phyloP scores from a whole-genome alignment of 139 green algal species.

The Diplosphaera chodatii region DNA sequence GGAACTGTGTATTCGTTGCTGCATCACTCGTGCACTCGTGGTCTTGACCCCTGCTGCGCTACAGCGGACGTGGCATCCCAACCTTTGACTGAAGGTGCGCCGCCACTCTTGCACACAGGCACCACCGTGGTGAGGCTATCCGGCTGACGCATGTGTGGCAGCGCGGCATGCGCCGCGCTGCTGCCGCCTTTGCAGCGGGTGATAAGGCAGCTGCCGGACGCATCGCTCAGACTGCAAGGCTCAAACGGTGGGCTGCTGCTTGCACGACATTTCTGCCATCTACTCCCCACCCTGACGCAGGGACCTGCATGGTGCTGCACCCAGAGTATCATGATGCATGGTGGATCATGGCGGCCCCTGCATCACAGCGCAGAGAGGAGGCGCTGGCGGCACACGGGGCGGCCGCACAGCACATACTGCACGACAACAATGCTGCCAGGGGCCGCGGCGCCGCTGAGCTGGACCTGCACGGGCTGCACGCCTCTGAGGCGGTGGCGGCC shows the following conservation, averaged over 20 bases:
- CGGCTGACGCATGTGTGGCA: slow-evolving; percentile 10
- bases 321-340: no score
- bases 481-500: slow-evolving; percentile 16
- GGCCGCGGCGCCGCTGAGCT: slow-evolving; percentile 13
- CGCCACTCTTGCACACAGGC: background rate
- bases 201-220: slow-evolving; percentile 3
- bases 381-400: slow-evolving; percentile 17
- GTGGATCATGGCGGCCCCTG: no score
- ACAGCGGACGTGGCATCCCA: background rate
- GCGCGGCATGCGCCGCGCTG: background rate
- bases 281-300: background rate
- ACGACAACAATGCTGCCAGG: slow-evolving; percentile 17
- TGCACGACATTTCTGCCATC: background rate
- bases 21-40: background rate
- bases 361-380: background rate
- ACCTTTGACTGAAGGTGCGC: background rate
- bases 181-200: slow-evolving; percentile 4
- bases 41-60: background rate
- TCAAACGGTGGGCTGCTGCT: background rate
- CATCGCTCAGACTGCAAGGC: background rate
- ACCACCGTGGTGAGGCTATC: slow-evolving; percentile 6
- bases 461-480: slow-evolving; percentile 34
- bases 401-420: slow-evolving; percentile 20
- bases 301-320: no score
- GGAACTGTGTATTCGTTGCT: no score